Conservation (phyloP, 345 rosid species). For the Psidium friedrichsthalianum region DNA sequence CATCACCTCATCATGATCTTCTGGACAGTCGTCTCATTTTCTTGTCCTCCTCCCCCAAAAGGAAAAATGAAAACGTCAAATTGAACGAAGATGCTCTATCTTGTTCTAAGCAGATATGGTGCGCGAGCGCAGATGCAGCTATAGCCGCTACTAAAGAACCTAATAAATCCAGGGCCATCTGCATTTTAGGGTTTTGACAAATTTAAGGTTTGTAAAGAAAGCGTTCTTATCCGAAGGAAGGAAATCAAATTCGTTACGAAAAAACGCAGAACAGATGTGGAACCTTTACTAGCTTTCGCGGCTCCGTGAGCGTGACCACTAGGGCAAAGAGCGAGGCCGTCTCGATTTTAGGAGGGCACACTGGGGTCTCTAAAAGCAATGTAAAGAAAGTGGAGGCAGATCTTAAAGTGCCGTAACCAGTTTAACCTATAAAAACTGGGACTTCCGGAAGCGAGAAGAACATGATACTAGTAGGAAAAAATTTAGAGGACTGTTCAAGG, state of each 20-base stretch:
- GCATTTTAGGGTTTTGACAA: not conserved
- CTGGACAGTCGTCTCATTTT: not conserved
- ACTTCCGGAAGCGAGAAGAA: not conserved
- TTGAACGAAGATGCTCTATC: not conserved
- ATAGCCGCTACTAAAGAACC: not conserved
- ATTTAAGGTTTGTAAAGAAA: not conserved
- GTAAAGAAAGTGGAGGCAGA: slow-evolving; percentile 66
- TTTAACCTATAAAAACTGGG: not conserved
- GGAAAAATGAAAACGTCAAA: slow-evolving; percentile 20
- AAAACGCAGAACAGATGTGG: not conserved
- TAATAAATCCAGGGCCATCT: not conserved
- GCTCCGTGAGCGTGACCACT: not conserved
- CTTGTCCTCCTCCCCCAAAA: not conserved
- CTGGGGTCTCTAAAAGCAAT: slow-evolving; percentile 47
- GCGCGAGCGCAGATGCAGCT: not conserved
- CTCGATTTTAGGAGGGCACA: not conserved
- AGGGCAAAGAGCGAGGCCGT: slow-evolving; percentile 61
- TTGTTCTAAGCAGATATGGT: not conserved
- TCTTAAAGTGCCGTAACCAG: slow-evolving; percentile 52
- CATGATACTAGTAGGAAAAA: not conserved
- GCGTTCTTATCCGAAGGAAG: not conserved
- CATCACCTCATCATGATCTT: slow-evolving; percentile 16
- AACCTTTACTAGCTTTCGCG: not conserved
- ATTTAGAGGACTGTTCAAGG: not conserved
- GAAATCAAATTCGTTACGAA: not conserved